Conservation (phyloP, 2,329 filamentous ascomycete species). For the Colletotrichum sp. region DNA sequence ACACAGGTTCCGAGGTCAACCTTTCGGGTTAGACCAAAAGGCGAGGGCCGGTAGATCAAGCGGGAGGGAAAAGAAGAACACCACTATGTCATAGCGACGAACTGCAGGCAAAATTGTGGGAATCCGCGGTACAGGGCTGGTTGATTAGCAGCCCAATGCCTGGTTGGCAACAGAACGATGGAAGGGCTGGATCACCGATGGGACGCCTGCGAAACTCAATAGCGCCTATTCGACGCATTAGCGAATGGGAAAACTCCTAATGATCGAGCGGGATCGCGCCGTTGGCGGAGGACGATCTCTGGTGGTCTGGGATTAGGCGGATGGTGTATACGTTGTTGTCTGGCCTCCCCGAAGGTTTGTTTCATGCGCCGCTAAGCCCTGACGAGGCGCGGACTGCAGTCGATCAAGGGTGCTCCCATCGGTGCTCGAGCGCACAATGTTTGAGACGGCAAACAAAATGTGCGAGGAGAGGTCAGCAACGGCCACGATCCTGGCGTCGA, state of each 20-base stretch:
- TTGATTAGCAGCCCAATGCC: background rate
- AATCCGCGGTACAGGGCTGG: background rate
- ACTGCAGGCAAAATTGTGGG: background rate
- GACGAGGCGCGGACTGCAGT: background rate
- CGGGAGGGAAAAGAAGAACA: background rate
- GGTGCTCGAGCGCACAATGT: conserved; percentile 9
- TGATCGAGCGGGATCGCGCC: background rate
- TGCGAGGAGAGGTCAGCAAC: background rate
- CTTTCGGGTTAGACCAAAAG: background rate
- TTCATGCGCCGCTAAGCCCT: conserved; percentile 13
- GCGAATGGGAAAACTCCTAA: background rate
- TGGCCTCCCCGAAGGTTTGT: conserved; percentile 18
- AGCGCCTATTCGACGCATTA: background rate
- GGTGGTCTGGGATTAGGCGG: background rate
- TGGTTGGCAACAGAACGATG: background rate
- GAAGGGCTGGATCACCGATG: conserved; percentile 15
- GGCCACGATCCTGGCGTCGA: background rate
- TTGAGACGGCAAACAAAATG: conserved; percentile 11
- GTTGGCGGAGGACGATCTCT: background rate
- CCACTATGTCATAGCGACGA: conserved; percentile 16
- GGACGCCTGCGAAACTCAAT: conserved; percentile 15
- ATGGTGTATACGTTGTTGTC: background rate
- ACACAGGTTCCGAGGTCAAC: background rate
- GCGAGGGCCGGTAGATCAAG: background rate
- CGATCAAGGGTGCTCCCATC: background rate